These are phyloP conservation scores for Entomortierella beljakovae DNA, from an alignment of 192 early-diverging fungal species.

Conservation along the genomic window DNA sequence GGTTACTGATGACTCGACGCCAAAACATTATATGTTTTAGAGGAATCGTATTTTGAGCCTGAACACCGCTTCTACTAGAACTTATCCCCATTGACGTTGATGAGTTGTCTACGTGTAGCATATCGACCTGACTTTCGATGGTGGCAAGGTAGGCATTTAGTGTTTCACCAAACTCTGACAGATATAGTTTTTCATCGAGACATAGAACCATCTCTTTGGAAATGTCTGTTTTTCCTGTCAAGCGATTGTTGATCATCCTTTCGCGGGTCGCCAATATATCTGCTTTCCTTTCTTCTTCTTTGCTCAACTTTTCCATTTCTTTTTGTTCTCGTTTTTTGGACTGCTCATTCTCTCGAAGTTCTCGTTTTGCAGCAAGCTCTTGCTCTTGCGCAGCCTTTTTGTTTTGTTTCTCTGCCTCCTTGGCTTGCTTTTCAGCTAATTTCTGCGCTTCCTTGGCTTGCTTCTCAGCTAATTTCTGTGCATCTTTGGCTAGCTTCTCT, in stretches of 20 bases:
- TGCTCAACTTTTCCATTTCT: background rate
- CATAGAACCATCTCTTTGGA: constrained; percentile 60
- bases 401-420: constrained; percentile 8
- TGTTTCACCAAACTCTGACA: constrained; percentile 33
- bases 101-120: constrained; percentile 1
- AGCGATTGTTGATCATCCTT: constrained; percentile 46
- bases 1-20: constrained; percentile 32
- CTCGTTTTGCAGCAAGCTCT: constrained; percentile 4
- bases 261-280: constrained; percentile 29
- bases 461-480: constrained; percentile 6
- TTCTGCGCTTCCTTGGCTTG: constrained; percentile 1
- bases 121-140: constrained; percentile 22
- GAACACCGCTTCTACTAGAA: background rate
- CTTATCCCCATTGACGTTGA: too few species aligned
- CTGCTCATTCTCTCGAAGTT: background rate
- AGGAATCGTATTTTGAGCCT: background rate
- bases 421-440: background rate
- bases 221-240: constrained; percentile 26
- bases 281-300: constrained; percentile 18
- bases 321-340: background rate
- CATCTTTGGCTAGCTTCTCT: background rate
- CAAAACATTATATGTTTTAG: constrained; percentile 48
- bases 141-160: constrained; percentile 22
- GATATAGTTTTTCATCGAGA: constrained; percentile 45
- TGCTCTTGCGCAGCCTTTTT: constrained; percentile 6